A percentile compares a stretch with the other conserved stretches of the same genome.
Conservation (phyloP, 2,329 filamentous ascomycete species). For the Didymella sp. region DNA sequence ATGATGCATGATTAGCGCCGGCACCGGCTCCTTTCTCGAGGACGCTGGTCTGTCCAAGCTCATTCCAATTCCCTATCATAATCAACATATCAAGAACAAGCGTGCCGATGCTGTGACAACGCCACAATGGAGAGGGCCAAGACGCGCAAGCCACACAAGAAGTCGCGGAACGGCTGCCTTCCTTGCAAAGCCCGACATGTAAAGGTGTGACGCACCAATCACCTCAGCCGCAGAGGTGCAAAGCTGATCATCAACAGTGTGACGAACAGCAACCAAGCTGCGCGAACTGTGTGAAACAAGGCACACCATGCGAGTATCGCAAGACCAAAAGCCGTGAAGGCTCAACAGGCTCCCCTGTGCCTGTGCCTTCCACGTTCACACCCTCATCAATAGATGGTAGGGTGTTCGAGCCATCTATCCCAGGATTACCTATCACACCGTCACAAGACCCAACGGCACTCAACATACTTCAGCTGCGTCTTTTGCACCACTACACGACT, state of each 20-base stretch:
- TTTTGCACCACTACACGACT: conserved; percentile 44
- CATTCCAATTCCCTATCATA: conserved; percentile 12
- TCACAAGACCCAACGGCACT: conserved; percentile 10
- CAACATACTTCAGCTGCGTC: conserved; percentile 37
- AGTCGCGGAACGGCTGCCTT: conserved; percentile 41
- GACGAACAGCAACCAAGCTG: conserved; percentile 43
- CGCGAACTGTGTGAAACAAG: conserved; percentile 43
- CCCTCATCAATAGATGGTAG: conserved; percentile 26
- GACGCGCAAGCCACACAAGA: conserved; percentile 40
- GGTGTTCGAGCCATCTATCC: conserved; percentile 10
- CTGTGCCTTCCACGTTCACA: conserved; percentile 12
- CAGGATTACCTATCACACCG: neutral
- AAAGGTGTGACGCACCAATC: conserved; percentile 28
- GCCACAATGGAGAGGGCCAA: conserved; percentile 35
- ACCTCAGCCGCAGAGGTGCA: neutral
- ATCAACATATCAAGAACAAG: conserved; percentile 2
- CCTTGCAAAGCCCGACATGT: conserved; percentile 41
- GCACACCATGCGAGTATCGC: conserved; percentile 38
- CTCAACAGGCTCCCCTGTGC: conserved; percentile 26
- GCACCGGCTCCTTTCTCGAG: conserved; percentile 10
- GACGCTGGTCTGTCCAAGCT: conserved; percentile 13
- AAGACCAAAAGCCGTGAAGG: conserved; percentile 23
- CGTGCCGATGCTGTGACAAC: conserved; percentile 9
- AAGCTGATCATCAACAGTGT: conserved; percentile 33
- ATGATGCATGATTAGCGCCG: conserved; percentile 13